Evolutionary conservation across 495 filamentous ascomycete species (phyloP), one percentile per base, ranked within the genome.

Genomic region (Saxophila tyrrhenica): DNA sequence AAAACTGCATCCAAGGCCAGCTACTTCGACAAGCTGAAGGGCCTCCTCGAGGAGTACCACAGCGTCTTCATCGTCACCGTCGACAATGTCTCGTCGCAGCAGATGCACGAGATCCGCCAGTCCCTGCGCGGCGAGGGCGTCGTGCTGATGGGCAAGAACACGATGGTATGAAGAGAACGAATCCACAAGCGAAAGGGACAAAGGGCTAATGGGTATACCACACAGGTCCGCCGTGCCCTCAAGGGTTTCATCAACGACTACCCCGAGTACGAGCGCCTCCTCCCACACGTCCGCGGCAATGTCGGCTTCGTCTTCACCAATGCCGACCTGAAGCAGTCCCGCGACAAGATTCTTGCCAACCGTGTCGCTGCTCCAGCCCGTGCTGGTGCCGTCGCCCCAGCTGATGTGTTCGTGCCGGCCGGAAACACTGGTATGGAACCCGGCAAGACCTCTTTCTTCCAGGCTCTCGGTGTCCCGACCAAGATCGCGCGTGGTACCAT

Each of bases 401-500:
- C 62, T 67, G 92, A 99, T 69, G 91, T 83, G 62, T 97, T 76
- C 76, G 74, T 98, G 57, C 92, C 92, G 49, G 92, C 88, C 59
- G 91, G 92, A 74, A 98, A 95, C 81, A 99, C 94, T 61, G 92
- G 92, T 78, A 99, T 99, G 92, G 92, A 99, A 74, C 92, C 92
- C 70, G 92, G 92, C 75, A 99, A 99, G 85, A 99, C 92, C 64
- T 95, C 92, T 64, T 99, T 99, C 89, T 99, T 99, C 89, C 92
- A 99, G 81, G 92, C 92, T 69, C 94, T 99, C 72, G 92, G 92
- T 86, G 88, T 99, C 73, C 92, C 92, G 70, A 99, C 92, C 78
- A 99, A 99, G 86, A 99, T 99, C 75, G 92, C 92, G 67, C 94
- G 92, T 94, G 92, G 92, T 89, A 99, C 92, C 77, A 97, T 99